Percentiles rank a stretch among this genome's conserved stretches.
These are phyloP conservation scores for Phylloporus scabripes DNA, from an alignment of 768 basidiomycete genomes.

Conservation along the genomic window DNA sequence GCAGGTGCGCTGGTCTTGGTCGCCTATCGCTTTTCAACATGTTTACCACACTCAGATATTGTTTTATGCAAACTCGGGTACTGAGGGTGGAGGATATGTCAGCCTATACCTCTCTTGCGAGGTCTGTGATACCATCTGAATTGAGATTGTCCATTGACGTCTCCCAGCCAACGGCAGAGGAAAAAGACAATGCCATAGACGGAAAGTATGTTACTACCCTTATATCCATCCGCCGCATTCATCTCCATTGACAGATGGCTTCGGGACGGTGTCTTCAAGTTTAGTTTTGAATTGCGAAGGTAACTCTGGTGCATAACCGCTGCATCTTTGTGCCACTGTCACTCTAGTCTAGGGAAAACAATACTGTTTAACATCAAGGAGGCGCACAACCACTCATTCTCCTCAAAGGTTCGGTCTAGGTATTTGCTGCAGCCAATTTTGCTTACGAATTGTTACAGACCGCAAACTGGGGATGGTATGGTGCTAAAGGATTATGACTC, in stretches of 20 bases:
- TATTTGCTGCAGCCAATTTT: not conserved
- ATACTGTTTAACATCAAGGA: conserved; percentile 63
- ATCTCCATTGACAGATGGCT: conserved; percentile 51
- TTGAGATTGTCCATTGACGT: conserved; percentile 3
- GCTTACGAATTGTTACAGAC: conserved; percentile 40
- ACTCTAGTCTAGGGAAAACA: conserved; percentile 40
- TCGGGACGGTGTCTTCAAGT: conserved; percentile 82
- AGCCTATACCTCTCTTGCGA: conserved; percentile 81
- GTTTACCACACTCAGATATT: conserved; percentile 46
- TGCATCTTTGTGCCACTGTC: not conserved
- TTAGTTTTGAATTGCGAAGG: conserved; percentile 79
- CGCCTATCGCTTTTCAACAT: not conserved
- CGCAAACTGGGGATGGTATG: conserved; percentile 85
- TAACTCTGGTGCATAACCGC: conserved; percentile 19
- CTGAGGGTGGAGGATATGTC: conserved; percentile 53
- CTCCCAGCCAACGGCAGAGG: conserved; percentile 65
- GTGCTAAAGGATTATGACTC: not conserved
- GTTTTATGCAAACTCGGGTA: conserved; percentile 81
- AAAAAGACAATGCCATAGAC: conserved; percentile 60
- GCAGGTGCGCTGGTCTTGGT: conserved; percentile 43
- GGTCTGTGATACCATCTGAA: conserved; percentile 37
- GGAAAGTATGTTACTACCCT: conserved; percentile 43
- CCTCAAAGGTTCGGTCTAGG: conserved; percentile 47
- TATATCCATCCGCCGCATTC: not conserved
- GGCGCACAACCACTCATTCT: conserved; percentile 78